phyloP scores from a whole-genome alignment of 352 stramenopile genomes.

The Globisporangium nunn region DNA sequence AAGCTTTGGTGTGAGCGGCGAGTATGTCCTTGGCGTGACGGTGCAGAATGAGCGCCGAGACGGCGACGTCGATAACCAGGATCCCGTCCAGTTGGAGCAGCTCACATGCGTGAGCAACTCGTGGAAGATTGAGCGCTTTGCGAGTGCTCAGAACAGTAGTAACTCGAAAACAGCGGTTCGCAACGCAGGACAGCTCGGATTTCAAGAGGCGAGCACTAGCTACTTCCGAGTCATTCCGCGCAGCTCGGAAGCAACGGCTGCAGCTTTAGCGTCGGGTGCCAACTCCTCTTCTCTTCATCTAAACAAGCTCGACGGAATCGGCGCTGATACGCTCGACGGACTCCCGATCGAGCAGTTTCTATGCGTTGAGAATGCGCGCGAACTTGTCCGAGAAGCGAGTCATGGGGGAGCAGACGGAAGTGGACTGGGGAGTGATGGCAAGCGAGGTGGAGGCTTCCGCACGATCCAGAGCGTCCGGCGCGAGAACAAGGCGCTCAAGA shows the following conservation, averaged over 20 bases:
- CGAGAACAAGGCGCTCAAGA: slow-evolving; percentile 77
- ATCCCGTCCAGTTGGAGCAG: slow-evolving; percentile 41
- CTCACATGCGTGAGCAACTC: slow-evolving; percentile 52
- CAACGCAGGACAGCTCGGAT: slow-evolving; percentile 39
- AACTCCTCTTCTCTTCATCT: slow-evolving; percentile 20
- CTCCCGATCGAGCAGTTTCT: slow-evolving; percentile 68
- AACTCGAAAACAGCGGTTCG: slow-evolving; percentile 7
- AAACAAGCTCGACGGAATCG: slow-evolving; percentile 1
- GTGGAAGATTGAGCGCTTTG: slow-evolving; percentile 54
- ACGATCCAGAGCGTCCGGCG: slow-evolving; percentile 83
- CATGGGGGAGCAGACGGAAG: slow-evolving; percentile 13
- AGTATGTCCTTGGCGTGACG: slow-evolving; percentile 72
- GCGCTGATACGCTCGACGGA: slow-evolving; percentile 11
- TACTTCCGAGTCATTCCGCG: slow-evolving; percentile 64
- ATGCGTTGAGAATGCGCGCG: slow-evolving; percentile 59
- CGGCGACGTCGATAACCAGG: slow-evolving; percentile 13
- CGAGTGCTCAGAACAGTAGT: background rate
- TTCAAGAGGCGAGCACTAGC: slow-evolving; percentile 64
- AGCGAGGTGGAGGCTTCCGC: slow-evolving; percentile 49
- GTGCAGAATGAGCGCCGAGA: slow-evolving; percentile 49
- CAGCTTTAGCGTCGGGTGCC: background rate
- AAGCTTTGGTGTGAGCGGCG: slow-evolving; percentile 47
- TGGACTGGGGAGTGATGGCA: slow-evolving; percentile 22
- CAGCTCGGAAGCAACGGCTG: background rate
- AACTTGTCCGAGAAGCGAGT: slow-evolving; percentile 25